Percentiles rank a stretch among this genome's conserved stretches.
These are phyloP conservation scores for Aspergillus oerlinghausenensis DNA, from an alignment of 2,329 filamentous ascomycete genomes.

Conservation along the genomic window DNA sequence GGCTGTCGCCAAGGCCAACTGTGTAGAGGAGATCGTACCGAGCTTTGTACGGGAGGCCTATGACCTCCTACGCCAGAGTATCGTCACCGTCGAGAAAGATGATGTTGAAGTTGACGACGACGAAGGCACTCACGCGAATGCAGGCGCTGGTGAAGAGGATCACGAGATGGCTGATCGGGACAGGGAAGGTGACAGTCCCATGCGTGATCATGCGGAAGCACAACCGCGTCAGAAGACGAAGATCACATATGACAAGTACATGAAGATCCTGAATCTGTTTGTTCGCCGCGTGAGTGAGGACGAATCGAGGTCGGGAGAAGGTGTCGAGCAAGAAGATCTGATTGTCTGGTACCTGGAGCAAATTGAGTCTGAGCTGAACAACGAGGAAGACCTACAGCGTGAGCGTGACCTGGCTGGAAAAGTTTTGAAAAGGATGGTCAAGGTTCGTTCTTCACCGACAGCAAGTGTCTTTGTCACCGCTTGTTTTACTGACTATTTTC, in stretches of 20 bases:
- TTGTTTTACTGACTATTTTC: conserved; percentile 3
- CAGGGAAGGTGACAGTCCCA: conserved; percentile 48
- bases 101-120: conserved; percentile 91
- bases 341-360: conserved; percentile 89
- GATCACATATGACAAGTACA: conserved; percentile 94
- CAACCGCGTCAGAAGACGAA: conserved; percentile 64
- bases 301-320: conserved; percentile 69
- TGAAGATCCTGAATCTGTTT: conserved; percentile 80
- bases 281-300: conserved; percentile 80
- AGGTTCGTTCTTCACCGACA: conserved; percentile 54
- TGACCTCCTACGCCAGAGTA: conserved; percentile 85
- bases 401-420: conserved; percentile 72
- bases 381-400: conserved; percentile 72
- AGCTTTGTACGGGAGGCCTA: conserved; percentile 89
- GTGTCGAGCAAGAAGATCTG: conserved; percentile 77
- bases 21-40: conserved; percentile 80
- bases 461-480: not conserved
- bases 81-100: conserved; percentile 96
- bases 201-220: conserved; percentile 51
- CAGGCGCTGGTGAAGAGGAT: conserved; percentile 44
- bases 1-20: conserved; percentile 97
- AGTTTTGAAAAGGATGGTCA: conserved; percentile 93
- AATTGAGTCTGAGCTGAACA: conserved; percentile 75
- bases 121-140: conserved; percentile 53
- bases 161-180: conserved; percentile 49